Evolutionary conservation across 1,139 yeast genomes (phyloP).

Genomic region (Pichia sp.): DNA sequence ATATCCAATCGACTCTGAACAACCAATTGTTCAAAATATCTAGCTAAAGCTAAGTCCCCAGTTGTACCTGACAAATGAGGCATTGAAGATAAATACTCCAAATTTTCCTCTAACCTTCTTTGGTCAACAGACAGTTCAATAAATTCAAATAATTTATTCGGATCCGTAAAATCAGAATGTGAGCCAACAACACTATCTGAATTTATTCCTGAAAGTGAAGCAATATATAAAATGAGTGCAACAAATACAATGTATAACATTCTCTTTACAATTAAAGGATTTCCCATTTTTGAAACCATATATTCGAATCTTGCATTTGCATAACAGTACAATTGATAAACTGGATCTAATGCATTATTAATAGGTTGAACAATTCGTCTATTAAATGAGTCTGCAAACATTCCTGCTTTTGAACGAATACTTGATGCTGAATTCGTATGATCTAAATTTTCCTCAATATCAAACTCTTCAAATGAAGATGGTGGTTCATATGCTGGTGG

Average conservation of each 20-base stretch:
- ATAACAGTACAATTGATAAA: conserved; percentile 51
- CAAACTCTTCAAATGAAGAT: conserved; percentile 34
- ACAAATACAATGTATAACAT: conserved; percentile 63
- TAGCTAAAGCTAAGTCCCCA: conserved; percentile 70
- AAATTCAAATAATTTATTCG: conserved; percentile 42
- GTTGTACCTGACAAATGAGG: conserved; percentile 85
- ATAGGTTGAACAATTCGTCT: conserved; percentile 48
- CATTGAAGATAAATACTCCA: conserved; percentile 74
- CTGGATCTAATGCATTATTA: conserved; percentile 57
- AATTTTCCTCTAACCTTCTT: conserved; percentile 56
- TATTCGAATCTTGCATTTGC: conserved; percentile 47
- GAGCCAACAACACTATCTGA: conserved; percentile 35
- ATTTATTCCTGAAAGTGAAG: conserved; percentile 48
- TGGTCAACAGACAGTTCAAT: conserved; percentile 48
- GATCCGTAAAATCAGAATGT: conserved; percentile 60
- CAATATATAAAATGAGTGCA: conserved; percentile 49
- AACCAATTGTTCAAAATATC: conserved; percentile 56
- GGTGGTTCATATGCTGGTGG: conserved; percentile 21
- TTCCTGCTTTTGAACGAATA: conserved; percentile 21
- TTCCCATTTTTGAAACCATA: conserved; percentile 60
- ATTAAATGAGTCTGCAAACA: conserved; percentile 35
- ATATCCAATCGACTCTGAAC: conserved; percentile 48
- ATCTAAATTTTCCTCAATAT: conserved; percentile 33
- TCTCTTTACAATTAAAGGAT: conserved; percentile 78
- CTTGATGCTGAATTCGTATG: background rate